Evolutionary conservation across 257 asterid genomes (phyloP), one percentile per base, ranked within the genome.

Genomic region (Penstemon newberryi): DNA sequence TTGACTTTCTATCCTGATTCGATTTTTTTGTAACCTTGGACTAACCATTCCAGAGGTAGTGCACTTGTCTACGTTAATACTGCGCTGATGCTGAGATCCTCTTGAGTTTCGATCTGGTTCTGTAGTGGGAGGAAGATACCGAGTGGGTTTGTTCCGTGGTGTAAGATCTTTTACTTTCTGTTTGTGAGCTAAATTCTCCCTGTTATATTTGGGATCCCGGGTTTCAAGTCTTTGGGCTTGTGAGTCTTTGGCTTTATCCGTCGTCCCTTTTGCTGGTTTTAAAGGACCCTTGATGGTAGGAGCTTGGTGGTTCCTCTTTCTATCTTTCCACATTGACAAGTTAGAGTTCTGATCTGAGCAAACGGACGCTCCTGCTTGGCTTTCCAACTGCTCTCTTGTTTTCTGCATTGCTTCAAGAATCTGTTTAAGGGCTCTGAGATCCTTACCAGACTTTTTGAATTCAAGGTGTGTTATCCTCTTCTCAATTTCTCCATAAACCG

Each of bases 391-490:
- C 45, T 60, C 84, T 79, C 84, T 79, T 46, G 95, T 87, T 79
- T 86, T 89, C 81, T 91, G 87, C 95, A 94, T 89, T 65, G 88
- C 84, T 75, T 85, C 96, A 0, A 91, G 95, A 77, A 89, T 91
- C 79, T 91, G 98, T 66, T 91, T 91, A 40, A 89, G 97, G 66
- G 98, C 98, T 68, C 93, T 84, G 81, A 91, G 89, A 83, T 91
- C 96, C 85, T 85, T 89, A 0, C 96, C 92, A 0, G 96, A 91
- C 70, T 82, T 89, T 66, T 78, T 84, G 81, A 91, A 86, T 81
- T 94, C 95, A 18, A 87, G 85, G 40, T 87, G 89, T 60, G 89
- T 78, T 75, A 91, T 73, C 87, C 96, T 82, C 83, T 83, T 87
- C 80, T 87, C 96, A 63, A 87, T 89, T 79, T 91, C 87, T 40